Percentiles rank a stretch among this genome's conserved stretches.
Evolutionary conservation across 2,329 filamentous ascomycete species (phyloP).

Genomic region (Fusarium coffeatum): DNA sequence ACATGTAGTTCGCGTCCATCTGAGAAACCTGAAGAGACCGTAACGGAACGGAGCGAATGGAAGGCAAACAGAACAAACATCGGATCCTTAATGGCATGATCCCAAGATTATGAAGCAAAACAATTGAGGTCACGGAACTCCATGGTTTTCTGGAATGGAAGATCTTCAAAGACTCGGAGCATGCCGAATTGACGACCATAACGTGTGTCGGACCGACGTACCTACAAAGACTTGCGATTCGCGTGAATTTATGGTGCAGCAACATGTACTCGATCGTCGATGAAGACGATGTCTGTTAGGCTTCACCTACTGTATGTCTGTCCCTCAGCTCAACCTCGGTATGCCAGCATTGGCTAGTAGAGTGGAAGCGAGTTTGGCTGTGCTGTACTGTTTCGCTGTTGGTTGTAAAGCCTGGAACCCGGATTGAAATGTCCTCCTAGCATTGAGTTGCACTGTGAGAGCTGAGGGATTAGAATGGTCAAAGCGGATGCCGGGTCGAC

Average conservation of each 20-base stretch:
- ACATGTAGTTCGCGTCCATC: neutral
- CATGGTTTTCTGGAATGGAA: neutral
- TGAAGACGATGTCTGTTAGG: conserved; percentile 16
- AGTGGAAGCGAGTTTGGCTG: neutral
- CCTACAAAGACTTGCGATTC: neutral
- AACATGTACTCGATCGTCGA: conserved; percentile 19
- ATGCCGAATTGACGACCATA: conserved; percentile 23
- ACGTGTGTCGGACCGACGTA: conserved; percentile 26
- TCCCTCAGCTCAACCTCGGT: neutral
- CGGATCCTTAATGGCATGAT: conserved; percentile 1
- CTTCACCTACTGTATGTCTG: neutral
- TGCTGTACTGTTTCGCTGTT: neutral
- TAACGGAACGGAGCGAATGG: conserved; percentile 18
- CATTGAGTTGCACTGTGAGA: conserved; percentile 23
- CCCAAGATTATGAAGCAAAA: neutral
- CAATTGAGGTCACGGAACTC: conserved; percentile 1
- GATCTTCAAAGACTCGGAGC: conserved; percentile 2
- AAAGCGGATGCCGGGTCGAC: conserved; percentile 9
- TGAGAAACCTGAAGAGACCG: conserved; percentile 19
- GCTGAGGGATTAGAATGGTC: conserved; percentile 10
- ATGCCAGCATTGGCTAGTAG: neutral
- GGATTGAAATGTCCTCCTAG: neutral
- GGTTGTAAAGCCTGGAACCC: neutral
- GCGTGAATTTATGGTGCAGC: neutral
- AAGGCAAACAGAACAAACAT: conserved; percentile 16